Evolutionary conservation across 2,329 filamentous ascomycete species (phyloP).

Genomic region (Hypoxylon sp.): DNA sequence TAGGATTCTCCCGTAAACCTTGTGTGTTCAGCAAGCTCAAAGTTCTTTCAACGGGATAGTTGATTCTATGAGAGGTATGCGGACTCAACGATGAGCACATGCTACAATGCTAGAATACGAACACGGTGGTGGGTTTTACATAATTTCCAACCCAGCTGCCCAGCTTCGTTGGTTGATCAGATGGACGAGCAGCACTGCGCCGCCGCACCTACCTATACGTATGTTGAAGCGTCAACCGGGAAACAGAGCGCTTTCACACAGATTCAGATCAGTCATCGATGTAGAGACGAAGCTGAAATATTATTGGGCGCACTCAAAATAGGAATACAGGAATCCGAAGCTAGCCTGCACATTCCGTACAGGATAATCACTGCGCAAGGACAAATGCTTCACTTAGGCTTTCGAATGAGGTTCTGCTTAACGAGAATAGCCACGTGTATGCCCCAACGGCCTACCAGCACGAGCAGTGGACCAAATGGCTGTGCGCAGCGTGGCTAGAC

Average conservation of each 20-base stretch:
- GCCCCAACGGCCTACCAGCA: not conserved
- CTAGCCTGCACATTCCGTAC: not conserved
- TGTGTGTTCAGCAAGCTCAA: not conserved
- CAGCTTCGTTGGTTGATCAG: not conserved
- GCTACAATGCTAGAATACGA: not conserved
- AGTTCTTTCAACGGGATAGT: not conserved
- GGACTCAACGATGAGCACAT: not conserved
- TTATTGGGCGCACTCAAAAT: not conserved
- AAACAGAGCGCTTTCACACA: not conserved
- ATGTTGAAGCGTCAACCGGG: not conserved
- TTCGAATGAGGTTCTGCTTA: not conserved
- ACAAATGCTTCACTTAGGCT: not conserved
- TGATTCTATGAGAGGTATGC: not conserved
- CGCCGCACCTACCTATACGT: not conserved
- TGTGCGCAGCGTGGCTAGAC: slow-evolving; percentile 2
- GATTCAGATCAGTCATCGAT: not conserved
- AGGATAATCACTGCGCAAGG: not conserved
- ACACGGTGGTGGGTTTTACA: not conserved
- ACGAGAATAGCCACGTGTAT: slow-evolving; percentile 14
- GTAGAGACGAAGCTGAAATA: not conserved
- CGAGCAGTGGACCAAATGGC: slow-evolving; percentile 1
- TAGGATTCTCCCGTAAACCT: not conserved
- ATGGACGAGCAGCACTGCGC: not conserved
- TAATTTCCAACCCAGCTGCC: not conserved
- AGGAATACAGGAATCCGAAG: not conserved